Conservation (phyloP, 441 rosid genomes). For the Isatis lusitanica region DNA sequence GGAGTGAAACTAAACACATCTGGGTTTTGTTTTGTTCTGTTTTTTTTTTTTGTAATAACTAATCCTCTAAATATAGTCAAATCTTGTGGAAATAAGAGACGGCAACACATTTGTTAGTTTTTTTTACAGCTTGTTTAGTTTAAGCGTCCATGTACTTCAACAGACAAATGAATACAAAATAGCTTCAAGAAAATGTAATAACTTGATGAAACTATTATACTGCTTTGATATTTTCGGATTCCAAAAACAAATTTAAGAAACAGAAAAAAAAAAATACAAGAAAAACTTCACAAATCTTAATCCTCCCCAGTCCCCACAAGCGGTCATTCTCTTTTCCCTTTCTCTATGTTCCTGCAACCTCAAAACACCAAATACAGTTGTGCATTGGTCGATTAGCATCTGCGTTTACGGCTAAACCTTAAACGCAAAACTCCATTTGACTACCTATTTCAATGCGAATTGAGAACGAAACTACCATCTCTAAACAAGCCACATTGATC, state of each 20-base stretch:
- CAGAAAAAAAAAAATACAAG: constrained; percentile 19
- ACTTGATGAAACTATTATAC: neutral
- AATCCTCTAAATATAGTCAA: constrained; percentile 26
- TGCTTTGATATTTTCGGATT: neutral
- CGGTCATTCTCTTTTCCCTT: neutral
- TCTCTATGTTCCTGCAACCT: constrained; percentile 29
- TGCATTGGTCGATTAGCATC: neutral
- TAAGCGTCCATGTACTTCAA: constrained; percentile 7
- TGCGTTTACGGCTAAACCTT: constrained; percentile 1
- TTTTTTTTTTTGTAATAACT: neutral
- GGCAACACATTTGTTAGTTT: constrained; percentile 24
- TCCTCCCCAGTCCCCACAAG: neutral
- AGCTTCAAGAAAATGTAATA: neutral
- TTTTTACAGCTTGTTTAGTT: constrained; percentile 27
- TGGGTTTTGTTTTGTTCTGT: constrained; percentile 17
- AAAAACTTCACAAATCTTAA: constrained; percentile 24
- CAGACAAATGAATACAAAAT: constrained; percentile 10
- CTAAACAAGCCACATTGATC: neutral
- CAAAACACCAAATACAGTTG: constrained; percentile 16
- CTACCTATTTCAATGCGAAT: constrained; percentile 1
- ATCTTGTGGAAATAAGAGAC: constrained; percentile 14
- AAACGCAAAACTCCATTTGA: no score
- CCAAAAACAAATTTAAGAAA: neutral
- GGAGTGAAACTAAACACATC: constrained; percentile 26
- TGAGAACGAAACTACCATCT: neutral